Base-by-base conservation (phyloP, 2,329 filamentous ascomycete species). In the Fusarium sp. region DNA sequence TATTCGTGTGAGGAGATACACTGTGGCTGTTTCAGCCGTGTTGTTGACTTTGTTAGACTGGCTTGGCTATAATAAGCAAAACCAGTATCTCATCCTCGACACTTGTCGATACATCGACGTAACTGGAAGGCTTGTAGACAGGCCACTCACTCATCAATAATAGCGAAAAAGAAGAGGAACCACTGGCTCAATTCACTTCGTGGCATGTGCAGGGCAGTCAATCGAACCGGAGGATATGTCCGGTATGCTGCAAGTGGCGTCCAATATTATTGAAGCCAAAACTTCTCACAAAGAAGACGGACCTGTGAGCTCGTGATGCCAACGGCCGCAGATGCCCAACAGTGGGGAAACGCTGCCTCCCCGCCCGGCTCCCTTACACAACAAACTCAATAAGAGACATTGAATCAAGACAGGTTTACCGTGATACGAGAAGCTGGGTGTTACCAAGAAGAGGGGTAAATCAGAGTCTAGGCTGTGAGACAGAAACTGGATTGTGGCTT, bases 401-500 rank as follows among this genome's bases (percentile, higher is more conserved):
- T 20, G 36, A 26, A 22, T 28, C 63, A 54, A 55, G 47, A 54
- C 51, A 60, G 33, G 35, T 26, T 42, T 51, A 41, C 39, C 14
- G 66, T 63, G 56, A 39, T 48, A 59, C 49, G 12, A 33, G 44
- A 31, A 57, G 33, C 41, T 48, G 47, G 44, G 44, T 57, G 54
- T 48, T 55, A 51, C 38, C 24, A 28, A 14, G 18, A 31, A 56
- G 68, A 68, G 47, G 68, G 54, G 68, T 41, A 57, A 48, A 57
- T 44, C n/a, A 47, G 48, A 70, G 68, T 64, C 62, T 44, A 52
- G 55, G 56, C 36, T 26, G 69, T 58, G 55, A 55, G 31, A 66
- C 56, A 66, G 42, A 38, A 33, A 59, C 63, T 59, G 58, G 48
- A 72, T 63, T 71, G 58, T 66, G 56, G 48, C 48, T 51, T 74